Conservation (phyloP, 208 protist species). For the Borovskyia barvae region DNA sequence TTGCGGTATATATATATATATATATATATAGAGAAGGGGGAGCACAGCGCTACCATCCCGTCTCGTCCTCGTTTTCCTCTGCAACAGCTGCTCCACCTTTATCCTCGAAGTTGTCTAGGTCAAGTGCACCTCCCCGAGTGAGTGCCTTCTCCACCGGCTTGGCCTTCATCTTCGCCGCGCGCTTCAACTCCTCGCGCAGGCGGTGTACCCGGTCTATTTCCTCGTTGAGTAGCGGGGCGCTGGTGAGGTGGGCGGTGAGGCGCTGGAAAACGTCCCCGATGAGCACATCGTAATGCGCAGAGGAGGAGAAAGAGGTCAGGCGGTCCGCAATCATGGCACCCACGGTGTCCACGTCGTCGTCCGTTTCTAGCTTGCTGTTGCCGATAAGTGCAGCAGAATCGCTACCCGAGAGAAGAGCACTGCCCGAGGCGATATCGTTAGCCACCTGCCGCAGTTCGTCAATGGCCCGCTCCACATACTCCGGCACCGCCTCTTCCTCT, state of each 20-base stretch:
- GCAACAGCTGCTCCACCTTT: slow-evolving; percentile 33
- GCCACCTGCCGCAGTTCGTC: slow-evolving; percentile 57
- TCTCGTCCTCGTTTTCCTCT: slow-evolving; percentile 30
- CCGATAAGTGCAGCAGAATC: slow-evolving; percentile 33
- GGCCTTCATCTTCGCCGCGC: slow-evolving; percentile 34
- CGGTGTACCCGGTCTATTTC: slow-evolving; percentile 45
- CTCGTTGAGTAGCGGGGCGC: slow-evolving; percentile 33
- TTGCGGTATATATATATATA: no score
- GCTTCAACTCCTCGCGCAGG: slow-evolving; percentile 47
- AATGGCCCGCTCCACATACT: slow-evolving; percentile 52
- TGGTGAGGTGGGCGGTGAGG: slow-evolving; percentile 45
- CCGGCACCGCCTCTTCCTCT: slow-evolving; percentile 44
- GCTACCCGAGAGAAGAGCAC: slow-evolving; percentile 29
- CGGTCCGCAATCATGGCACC: slow-evolving; percentile 61
- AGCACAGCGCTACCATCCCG: slow-evolving; percentile 32
- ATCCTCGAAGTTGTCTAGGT: slow-evolving; percentile 45
- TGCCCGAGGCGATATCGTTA: slow-evolving; percentile 37
- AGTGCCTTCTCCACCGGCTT: slow-evolving; percentile 25
- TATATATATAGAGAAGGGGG: no score
- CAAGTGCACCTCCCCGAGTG: slow-evolving; percentile 22
- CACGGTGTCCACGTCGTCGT: slow-evolving; percentile 36
- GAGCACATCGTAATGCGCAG: slow-evolving; percentile 47
- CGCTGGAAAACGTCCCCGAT: slow-evolving; percentile 48
- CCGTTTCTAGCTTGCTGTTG: slow-evolving; percentile 30
- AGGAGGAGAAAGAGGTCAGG: slow-evolving; percentile 34